A percentile compares a stretch with the other conserved stretches of the same genome.
These are phyloP conservation scores for Sphagnum tenellum DNA, from an alignment of 225 moss, liverwort and hornwort species.

Conservation along the genomic window DNA sequence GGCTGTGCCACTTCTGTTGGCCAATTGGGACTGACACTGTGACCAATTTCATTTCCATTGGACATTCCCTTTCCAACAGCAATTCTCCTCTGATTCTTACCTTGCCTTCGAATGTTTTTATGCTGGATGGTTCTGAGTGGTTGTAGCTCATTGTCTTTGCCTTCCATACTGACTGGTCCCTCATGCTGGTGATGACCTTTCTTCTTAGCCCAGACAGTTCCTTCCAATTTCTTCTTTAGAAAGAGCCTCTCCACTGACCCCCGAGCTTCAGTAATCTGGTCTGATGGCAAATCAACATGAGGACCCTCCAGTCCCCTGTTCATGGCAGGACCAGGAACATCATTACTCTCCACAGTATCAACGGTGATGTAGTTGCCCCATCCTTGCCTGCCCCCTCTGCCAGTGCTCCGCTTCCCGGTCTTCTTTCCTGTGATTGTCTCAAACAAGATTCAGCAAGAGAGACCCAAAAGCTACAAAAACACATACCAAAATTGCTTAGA, in stretches of 20 bases:
- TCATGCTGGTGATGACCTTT: conserved; percentile 7
- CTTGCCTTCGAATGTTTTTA: conserved; percentile 6
- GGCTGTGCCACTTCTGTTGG: not conserved
- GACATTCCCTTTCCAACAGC: conserved; percentile 7
- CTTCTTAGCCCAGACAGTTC: conserved; percentile 5
- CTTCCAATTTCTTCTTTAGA: conserved; percentile 14
- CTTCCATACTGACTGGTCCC: conserved; percentile 2
- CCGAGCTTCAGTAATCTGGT: conserved; percentile 19
- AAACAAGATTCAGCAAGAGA: too few relatives aligned
- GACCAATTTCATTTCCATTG: conserved; percentile 1
- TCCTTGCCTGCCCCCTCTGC: conserved; percentile 32
- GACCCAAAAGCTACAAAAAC: too few relatives aligned
- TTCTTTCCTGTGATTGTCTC: conserved; percentile 11
- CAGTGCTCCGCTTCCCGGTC: conserved; percentile 35
- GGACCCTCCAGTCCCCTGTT: conserved; percentile 20
- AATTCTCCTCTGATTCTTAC: not conserved
- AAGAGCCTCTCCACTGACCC: conserved; percentile 15
- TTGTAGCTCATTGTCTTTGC: conserved; percentile 9
- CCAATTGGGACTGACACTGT: too few relatives aligned
- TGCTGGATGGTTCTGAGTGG: conserved; percentile 21
- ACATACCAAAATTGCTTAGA: too few relatives aligned
- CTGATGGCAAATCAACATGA: conserved; percentile 16
- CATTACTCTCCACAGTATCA: not conserved
- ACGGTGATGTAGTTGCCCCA: conserved; percentile 24
- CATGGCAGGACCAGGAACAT: conserved; percentile 9